phyloP scores from a whole-genome alignment of 306 rosid genomes.

The Trifolium pratense region DNA sequence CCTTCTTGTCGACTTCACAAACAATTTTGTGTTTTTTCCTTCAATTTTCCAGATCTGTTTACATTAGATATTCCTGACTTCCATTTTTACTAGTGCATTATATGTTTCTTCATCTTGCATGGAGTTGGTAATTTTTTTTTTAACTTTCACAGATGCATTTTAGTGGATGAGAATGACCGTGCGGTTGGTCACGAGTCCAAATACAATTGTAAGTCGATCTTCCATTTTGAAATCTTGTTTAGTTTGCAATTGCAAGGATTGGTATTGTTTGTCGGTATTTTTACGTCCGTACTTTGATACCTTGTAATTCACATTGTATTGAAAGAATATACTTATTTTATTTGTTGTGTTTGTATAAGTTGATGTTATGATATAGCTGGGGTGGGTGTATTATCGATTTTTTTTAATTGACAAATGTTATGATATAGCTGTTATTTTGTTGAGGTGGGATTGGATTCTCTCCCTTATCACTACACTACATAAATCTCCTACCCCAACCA shows the following conservation, averaged over 20 bases:
- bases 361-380: background rate
- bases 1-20: background rate
- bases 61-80: constrained; percentile 9
- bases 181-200: constrained; percentile 96
- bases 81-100: background rate
- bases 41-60: background rate
- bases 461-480: background rate
- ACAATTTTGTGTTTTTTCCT: background rate
- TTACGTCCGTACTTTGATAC: background rate
- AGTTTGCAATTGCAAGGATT: constrained; percentile 11
- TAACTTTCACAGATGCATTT: constrained; percentile 77
- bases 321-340: background rate
- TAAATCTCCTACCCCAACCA: background rate
- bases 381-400: background rate
- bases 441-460: background rate
- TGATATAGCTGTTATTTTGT: background rate
- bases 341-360: background rate
- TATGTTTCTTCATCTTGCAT: constrained; percentile 32
- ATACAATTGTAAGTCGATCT: constrained; percentile 78
- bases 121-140: constrained; percentile 32
- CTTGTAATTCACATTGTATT: constrained; percentile 2
- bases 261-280: background rate
- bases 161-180: constrained; percentile 92
- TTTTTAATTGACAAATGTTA: background rate
- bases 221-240: constrained; percentile 22